phyloP scores from a whole-genome alignment of 2,329 filamentous ascomycete genomes.

The Verticillium nonalfalfae region DNA sequence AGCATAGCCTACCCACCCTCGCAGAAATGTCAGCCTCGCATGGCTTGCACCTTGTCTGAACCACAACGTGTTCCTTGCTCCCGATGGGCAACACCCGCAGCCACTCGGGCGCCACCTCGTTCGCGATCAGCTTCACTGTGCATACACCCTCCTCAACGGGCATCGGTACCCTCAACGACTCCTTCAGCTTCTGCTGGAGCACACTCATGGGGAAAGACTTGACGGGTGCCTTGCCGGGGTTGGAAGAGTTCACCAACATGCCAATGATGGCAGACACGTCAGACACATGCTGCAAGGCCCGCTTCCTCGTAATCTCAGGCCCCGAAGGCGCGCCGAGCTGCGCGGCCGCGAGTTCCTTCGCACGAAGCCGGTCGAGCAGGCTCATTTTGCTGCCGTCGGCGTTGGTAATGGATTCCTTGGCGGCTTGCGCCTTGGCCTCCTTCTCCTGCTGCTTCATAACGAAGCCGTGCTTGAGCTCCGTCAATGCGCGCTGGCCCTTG shows the following conservation, averaged over 20 bases:
- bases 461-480: conserved; percentile 61
- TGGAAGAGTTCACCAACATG: conserved; percentile 53
- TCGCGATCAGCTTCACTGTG: conserved; percentile 45
- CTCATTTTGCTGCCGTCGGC: conserved; percentile 50
- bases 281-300: conserved; percentile 60
- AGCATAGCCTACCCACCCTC: conserved; percentile 7
- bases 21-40: conserved; percentile 10
- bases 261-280: conserved; percentile 62
- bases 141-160: conserved; percentile 43
- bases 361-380: conserved; percentile 69
- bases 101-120: conserved; percentile 52
- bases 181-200: conserved; percentile 58
- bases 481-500: conserved; percentile 63
- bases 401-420: conserved; percentile 10
- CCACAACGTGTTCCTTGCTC: conserved; percentile 50
- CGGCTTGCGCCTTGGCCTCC: conserved; percentile 26
- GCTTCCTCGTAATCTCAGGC: conserved; percentile 52
- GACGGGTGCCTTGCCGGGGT: conserved; percentile 42
- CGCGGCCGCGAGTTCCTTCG: conserved; percentile 55
- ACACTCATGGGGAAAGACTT: conserved; percentile 60
- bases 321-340: conserved; percentile 33
- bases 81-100: conserved; percentile 43
- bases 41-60: conserved; percentile 38
- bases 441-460: conserved; percentile 42
- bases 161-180: conserved; percentile 55